A percentile compares a stretch with the other conserved stretches of the same genome.
Evolutionary conservation across 768 basidiomycete species (phyloP).

Genomic region (Chalciporus pseudorubinellus): DNA sequence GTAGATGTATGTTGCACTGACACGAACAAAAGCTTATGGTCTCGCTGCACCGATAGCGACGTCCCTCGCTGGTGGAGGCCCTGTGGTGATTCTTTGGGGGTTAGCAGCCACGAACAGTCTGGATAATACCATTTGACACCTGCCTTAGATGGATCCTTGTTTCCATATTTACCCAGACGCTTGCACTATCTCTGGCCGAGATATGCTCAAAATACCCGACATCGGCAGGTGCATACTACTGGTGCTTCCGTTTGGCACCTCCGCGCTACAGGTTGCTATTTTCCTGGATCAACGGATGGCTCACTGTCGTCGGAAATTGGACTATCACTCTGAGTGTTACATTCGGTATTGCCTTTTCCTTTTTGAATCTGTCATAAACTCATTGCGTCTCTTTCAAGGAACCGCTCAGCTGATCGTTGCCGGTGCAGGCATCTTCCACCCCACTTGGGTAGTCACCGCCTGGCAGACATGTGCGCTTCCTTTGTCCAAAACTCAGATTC

Average conservation of each 20-base stretch:
- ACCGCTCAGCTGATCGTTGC: constrained; percentile 61
- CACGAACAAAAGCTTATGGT: constrained; percentile 45
- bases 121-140: neutral
- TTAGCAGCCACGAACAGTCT: constrained; percentile 17
- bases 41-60: constrained; percentile 58
- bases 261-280: constrained; percentile 48
- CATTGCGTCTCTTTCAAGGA: constrained; percentile 33
- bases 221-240: constrained; percentile 63
- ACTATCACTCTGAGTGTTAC: constrained; percentile 64
- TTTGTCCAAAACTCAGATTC: neutral
- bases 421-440: constrained; percentile 54
- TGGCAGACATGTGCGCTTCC: constrained; percentile 57
- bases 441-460: constrained; percentile 53
- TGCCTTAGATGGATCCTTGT: constrained; percentile 48
- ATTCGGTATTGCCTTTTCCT: constrained; percentile 40
- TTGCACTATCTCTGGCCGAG: constrained; percentile 56
- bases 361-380: neutral
- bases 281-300: constrained; percentile 70
- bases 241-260: constrained; percentile 60
- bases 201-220: constrained; percentile 62
- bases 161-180: constrained; percentile 43
- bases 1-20: constrained; percentile 1
- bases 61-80: constrained; percentile 52
- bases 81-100: constrained; percentile 61
- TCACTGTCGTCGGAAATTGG: constrained; percentile 68